phyloP scores from a whole-genome alignment of 1,284 basidiomycete genomes.

The Rhizopogon parksii region DNA sequence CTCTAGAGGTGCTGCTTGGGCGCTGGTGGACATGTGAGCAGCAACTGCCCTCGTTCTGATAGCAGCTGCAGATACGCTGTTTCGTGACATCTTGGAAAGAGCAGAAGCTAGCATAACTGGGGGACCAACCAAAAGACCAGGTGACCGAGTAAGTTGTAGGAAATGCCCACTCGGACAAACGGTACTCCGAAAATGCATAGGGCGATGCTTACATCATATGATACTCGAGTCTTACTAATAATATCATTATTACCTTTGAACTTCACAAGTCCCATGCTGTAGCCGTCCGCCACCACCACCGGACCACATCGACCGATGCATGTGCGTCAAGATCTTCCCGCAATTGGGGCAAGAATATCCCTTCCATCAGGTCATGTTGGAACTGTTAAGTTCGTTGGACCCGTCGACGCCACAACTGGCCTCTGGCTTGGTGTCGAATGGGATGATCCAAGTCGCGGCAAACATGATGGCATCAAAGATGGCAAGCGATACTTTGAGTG shows the following conservation, averaged over 20 bases:
- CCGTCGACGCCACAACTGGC: slow-evolving; percentile 59
- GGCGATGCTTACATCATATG: not conserved
- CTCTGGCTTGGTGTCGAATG: slow-evolving; percentile 93
- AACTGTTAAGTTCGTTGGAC: slow-evolving; percentile 68
- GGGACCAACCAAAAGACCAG: not conserved
- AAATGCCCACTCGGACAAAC: too few species aligned
- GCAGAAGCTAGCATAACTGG: slow-evolving; percentile 24
- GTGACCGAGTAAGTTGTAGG: too few species aligned
- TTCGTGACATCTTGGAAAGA: slow-evolving; percentile 29
- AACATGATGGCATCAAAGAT: slow-evolving; percentile 80
- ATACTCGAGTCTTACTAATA: too few species aligned
- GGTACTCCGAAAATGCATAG: too few species aligned
- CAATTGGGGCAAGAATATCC: slow-evolving; percentile 34
- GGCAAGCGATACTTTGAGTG: slow-evolving; percentile 76
- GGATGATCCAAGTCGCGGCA: slow-evolving; percentile 81
- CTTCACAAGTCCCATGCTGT: too few species aligned
- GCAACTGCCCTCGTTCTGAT: slow-evolving; percentile 50
- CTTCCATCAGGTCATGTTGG: slow-evolving; percentile 44
- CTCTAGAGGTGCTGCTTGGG: slow-evolving; percentile 16
- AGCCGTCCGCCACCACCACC: not conserved
- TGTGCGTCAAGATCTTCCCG: not conserved
- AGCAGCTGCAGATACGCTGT: slow-evolving; percentile 28
- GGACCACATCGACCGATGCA: not conserved
- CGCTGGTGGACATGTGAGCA: slow-evolving; percentile 47
- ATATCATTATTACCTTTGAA: too few species aligned